Percentiles rank a stretch among this genome's conserved stretches.
These are phyloP conservation scores for Onygenales sp. DNA, from an alignment of 2,329 filamentous ascomycete genomes.

Conservation along the genomic window DNA sequence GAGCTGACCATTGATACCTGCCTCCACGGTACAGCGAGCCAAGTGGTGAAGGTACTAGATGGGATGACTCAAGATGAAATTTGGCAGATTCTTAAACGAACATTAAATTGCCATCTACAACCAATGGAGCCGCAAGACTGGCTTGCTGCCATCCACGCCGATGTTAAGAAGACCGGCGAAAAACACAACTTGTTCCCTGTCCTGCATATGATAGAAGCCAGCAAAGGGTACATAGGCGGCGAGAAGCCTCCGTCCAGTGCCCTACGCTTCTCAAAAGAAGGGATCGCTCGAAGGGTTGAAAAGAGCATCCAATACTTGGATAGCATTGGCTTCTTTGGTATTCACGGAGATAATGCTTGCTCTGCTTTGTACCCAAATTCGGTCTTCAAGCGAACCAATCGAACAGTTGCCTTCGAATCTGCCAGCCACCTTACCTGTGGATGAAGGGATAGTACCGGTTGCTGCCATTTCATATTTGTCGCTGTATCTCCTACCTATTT, in stretches of 20 bases:
- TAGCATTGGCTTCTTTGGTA: background rate
- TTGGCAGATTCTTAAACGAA: background rate
- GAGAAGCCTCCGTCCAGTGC: background rate
- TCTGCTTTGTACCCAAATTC: background rate
- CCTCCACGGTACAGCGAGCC: background rate
- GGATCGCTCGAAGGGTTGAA: background rate
- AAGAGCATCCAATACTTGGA: background rate
- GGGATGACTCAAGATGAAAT: background rate
- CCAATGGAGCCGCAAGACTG: background rate
- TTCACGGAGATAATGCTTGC: background rate
- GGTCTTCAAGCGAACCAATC: background rate
- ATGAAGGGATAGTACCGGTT: too few relatives aligned
- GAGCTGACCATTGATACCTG: background rate
- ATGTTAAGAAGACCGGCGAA: background rate
- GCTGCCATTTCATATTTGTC: too few relatives aligned
- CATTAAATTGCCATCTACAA: background rate
- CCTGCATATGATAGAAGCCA: slow-evolving; percentile 5
- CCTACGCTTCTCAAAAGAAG: background rate
- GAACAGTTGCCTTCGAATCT: background rate
- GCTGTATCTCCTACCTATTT: too few relatives aligned
- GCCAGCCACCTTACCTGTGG: too few relatives aligned
- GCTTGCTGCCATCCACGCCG: background rate
- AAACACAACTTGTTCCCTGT: slow-evolving; percentile 9
- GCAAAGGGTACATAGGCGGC: background rate
- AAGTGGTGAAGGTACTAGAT: background rate